Evolutionary conservation across 805 yeast species (phyloP).

Genomic region (Ogataea methylovora): DNA sequence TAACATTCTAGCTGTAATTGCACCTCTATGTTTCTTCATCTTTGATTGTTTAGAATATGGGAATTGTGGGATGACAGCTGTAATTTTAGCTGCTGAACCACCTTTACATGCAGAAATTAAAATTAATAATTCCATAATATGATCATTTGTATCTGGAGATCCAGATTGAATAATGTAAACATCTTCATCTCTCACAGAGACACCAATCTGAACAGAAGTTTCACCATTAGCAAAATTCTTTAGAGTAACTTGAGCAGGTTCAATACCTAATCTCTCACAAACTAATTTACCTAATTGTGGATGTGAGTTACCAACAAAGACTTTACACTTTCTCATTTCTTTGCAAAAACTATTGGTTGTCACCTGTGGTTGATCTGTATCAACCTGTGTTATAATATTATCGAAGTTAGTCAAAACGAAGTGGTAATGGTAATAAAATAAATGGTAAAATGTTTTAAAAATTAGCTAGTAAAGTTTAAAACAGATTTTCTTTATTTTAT

Average conservation of each 20-base stretch:
- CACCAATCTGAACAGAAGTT: constrained; percentile 92
- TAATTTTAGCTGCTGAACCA: constrained; percentile 96
- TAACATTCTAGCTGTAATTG: constrained; percentile 96
- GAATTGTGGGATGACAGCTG: constrained; percentile 95
- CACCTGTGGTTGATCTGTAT: neutral
- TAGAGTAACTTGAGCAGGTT: constrained; percentile 87
- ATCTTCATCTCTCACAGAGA: constrained; percentile 93
- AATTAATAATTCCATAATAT: constrained; percentile 91
- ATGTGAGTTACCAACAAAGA: constrained; percentile 94
- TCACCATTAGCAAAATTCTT: constrained; percentile 96
- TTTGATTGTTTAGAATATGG: constrained; percentile 96
- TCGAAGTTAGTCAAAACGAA: neutral
- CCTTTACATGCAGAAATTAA: constrained; percentile 94
- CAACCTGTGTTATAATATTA: neutral
- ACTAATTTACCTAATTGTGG: constrained; percentile 89
- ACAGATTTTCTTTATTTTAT: too few species aligned
- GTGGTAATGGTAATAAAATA: neutral
- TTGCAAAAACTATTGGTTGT: neutral
- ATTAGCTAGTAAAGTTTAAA: too few species aligned
- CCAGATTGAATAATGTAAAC: constrained; percentile 91
- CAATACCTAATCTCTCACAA: constrained; percentile 85
- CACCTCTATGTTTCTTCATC: constrained; percentile 98
- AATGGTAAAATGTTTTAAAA: neutral
- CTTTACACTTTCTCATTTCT: constrained; percentile 91
- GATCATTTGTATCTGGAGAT: constrained; percentile 82